A percentile compares a stretch with the other conserved stretches of the same genome.
Evolutionary conservation across 2,329 filamentous ascomycete species (phyloP).

Genomic region (Penicillium sp.): DNA sequence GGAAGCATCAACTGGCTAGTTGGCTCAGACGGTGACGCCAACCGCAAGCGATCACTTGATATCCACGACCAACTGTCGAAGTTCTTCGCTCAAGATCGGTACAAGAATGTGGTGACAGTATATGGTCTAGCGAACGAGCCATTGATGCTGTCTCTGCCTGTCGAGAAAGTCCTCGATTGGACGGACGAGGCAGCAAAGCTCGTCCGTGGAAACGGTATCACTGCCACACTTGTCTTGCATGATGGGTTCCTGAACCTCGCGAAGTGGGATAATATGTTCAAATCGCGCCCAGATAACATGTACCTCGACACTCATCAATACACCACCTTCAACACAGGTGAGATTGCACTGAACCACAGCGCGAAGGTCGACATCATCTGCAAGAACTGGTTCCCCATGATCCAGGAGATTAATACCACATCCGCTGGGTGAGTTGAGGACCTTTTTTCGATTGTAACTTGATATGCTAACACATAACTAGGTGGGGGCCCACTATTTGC

Average conservation of each 20-base stretch:
- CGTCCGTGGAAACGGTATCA: slow-evolving; percentile 74
- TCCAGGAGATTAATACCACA: slow-evolving; percentile 68
- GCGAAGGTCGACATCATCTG: slow-evolving; percentile 87
- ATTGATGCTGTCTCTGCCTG: slow-evolving; percentile 71
- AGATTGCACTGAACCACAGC: slow-evolving; percentile 77
- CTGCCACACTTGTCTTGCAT: slow-evolving; percentile 75
- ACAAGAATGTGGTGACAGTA: slow-evolving; percentile 86
- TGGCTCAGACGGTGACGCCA: slow-evolving; percentile 76
- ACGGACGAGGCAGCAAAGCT: slow-evolving; percentile 69
- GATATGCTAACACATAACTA: slow-evolving; percentile 21
- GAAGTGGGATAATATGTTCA: slow-evolving; percentile 85
- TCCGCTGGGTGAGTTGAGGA: slow-evolving; percentile 57
- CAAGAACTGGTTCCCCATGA: slow-evolving; percentile 79
- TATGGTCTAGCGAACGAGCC: slow-evolving; percentile 97
- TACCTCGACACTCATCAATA: slow-evolving; percentile 98
- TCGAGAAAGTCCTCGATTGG: slow-evolving; percentile 72
- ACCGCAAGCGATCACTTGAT: slow-evolving; percentile 78
- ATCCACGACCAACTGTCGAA: slow-evolving; percentile 81
- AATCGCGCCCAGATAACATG: slow-evolving; percentile 64
- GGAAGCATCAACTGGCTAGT: slow-evolving; percentile 85
- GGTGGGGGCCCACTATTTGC: slow-evolving; percentile 87
- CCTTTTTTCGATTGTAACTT: background rate
- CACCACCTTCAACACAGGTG: slow-evolving; percentile 91
- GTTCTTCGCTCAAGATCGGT: slow-evolving; percentile 92
- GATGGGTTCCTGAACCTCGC: slow-evolving; percentile 90